Conservation (phyloP, 352 stramenopile species). For the Thalassiosira exigua region DNA sequence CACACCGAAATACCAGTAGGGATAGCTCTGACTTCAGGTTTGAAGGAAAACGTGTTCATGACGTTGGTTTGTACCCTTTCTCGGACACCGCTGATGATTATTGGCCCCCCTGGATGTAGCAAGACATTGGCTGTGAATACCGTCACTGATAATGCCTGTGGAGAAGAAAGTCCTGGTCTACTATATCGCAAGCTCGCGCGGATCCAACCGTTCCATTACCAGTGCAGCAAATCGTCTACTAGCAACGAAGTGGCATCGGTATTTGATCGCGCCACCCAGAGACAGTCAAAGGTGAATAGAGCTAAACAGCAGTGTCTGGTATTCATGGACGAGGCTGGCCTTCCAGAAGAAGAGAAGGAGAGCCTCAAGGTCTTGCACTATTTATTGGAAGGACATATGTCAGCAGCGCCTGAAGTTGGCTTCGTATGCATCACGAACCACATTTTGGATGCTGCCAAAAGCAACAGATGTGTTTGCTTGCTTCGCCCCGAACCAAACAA, state of each 20-base stretch:
- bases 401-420: slow-evolving; percentile 43
- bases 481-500: slow-evolving; percentile 57
- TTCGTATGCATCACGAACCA: slow-evolving; percentile 72
- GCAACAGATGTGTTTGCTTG: slow-evolving; percentile 64
- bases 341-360: slow-evolving; percentile 67
- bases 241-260: slow-evolving; percentile 57
- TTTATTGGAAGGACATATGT: slow-evolving; percentile 70
- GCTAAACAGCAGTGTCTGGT: slow-evolving; percentile 53
- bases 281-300: slow-evolving; percentile 55
- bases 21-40: slow-evolving; percentile 64
- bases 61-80: slow-evolving; percentile 67
- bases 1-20: slow-evolving; percentile 57
- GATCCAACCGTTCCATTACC: slow-evolving; percentile 70
- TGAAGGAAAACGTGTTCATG: slow-evolving; percentile 81
- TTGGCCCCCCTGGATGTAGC: slow-evolving; percentile 65
- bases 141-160: slow-evolving; percentile 67
- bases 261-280: slow-evolving; percentile 64
- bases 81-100: slow-evolving; percentile 69
- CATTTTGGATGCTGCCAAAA: slow-evolving; percentile 70
- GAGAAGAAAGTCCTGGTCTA: slow-evolving; percentile 52
- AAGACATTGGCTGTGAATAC: slow-evolving; percentile 69
- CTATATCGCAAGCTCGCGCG: slow-evolving; percentile 52
- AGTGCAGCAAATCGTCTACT: slow-evolving; percentile 64
- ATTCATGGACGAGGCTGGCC: slow-evolving; percentile 73
- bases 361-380: slow-evolving; percentile 72